Base-by-base conservation (phyloP, 495 filamentous ascomycete species). In the Hypoxylon trugodes region DNA sequence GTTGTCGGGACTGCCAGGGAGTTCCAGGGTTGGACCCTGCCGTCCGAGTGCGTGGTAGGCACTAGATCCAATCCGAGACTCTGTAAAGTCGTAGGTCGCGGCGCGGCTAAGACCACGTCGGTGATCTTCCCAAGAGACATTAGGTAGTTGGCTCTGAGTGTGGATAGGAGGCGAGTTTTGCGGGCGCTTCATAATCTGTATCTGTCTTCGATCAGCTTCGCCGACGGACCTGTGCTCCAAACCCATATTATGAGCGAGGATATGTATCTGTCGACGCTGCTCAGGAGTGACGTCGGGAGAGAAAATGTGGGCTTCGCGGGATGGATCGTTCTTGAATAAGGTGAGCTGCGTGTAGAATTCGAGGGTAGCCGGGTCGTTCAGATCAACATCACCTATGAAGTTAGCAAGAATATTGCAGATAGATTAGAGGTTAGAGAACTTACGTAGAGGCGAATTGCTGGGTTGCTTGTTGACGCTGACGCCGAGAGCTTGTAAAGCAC, bases 71-170 rank as follows among this genome's bases (percentile, higher is more conserved):
- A 83, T 87, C 5, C 93, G 89, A 30, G 91, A 87, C 72, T 97
- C 95, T 66, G 90, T 92, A 77, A 98, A 98, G 76, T 98, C 94
- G 67, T 96, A 96, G n/a, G 95, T 98, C 26, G 95, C 96, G 15
- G 95, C 93, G 24, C 95, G 90, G 79, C 93, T 95, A 28, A 98
- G 80, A 10, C 86, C 89, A 26, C 93, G 90, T 51, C 93, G 85
- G 54, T 87, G 86, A 26, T 86, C 84, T 58, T 97, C 92, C 51
- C 84, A 81, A 13, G 85, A 83, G 43, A 90, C 89, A 30, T 87
- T 85, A 73, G 49, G 86, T 77, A 62, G 76, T 68, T 70, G 82
- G 74, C 12, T 86, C 82, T 69, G 90, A 82, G 13, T 86, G 86
- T 42, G 90, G 86, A 79, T 88, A 88, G 75, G 90, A 76, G 73